Conservation (phyloP, 345 rosid species). For the Arabis hirsuta region DNA sequence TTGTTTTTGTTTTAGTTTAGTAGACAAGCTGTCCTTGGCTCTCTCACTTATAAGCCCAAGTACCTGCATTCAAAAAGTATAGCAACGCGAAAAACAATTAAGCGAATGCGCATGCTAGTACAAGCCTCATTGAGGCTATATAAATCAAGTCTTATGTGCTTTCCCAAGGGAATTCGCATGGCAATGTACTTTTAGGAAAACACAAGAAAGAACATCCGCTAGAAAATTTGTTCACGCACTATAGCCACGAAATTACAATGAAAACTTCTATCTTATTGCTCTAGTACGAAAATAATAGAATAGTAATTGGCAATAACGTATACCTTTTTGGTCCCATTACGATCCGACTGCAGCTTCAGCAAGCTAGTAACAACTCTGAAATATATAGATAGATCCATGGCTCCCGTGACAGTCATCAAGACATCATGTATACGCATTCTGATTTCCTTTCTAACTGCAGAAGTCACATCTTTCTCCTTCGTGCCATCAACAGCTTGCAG, state of each 20-base stretch:
- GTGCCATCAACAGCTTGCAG: slow-evolving; percentile 55
- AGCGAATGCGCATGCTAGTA: neutral
- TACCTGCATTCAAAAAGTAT: slow-evolving; percentile 53
- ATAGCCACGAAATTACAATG: neutral
- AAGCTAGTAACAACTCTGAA: slow-evolving; percentile 71
- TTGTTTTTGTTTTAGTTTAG: slow-evolving; percentile 50
- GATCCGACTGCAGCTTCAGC: slow-evolving; percentile 62
- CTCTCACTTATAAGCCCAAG: slow-evolving; percentile 77
- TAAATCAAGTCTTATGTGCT: neutral
- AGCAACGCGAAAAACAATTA: neutral
- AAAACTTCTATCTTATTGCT: neutral
- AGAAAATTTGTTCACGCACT: neutral
- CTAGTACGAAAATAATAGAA: neutral
- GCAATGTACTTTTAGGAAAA: slow-evolving; percentile 17
- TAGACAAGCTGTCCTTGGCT: slow-evolving; percentile 54
- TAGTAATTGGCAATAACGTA: neutral
- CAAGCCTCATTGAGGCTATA: neutral
- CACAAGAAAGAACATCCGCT: slow-evolving; percentile 6
- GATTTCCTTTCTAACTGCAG: slow-evolving; percentile 56
- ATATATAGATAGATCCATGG: slow-evolving; percentile 70
- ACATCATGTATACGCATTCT: slow-evolving; percentile 59
- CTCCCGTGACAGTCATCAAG: slow-evolving; percentile 58
- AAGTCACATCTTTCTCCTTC: slow-evolving; percentile 51
- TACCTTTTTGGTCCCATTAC: slow-evolving; percentile 76
- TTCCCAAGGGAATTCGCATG: slow-evolving; percentile 8